Percentiles rank a stretch among this genome's conserved stretches.
phyloP scores from a whole-genome alignment of 2,329 filamentous ascomycete species.

The Cladosporium sp. region DNA sequence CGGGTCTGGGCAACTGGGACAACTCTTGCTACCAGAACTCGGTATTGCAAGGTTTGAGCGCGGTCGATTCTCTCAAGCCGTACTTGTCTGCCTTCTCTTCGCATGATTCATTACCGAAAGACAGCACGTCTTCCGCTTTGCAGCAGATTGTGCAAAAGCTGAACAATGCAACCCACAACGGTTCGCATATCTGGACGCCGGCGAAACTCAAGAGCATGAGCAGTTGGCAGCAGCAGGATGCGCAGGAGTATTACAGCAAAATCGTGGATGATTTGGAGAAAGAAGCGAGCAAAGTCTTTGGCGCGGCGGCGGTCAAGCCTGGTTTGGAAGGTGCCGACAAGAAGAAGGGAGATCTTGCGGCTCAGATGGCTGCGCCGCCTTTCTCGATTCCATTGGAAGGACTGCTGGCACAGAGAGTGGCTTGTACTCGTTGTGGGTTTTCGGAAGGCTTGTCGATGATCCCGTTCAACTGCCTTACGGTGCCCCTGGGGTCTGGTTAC shows the following conservation, averaged over 20 bases:
- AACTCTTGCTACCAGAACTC: slow-evolving; percentile 99
- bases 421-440: slow-evolving; percentile 79
- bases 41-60: slow-evolving; percentile 67
- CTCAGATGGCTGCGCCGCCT: slow-evolving; percentile 28
- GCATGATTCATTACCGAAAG: slow-evolving; percentile 1
- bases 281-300: slow-evolving; percentile 37
- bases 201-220: slow-evolving; percentile 83
- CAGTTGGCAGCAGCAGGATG: slow-evolving; percentile 94
- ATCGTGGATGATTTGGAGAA: slow-evolving; percentile 61
- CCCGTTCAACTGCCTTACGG: slow-evolving; percentile 88
- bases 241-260: slow-evolving; percentile 94
- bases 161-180: slow-evolving; percentile 66
- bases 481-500: slow-evolving; percentile 66
- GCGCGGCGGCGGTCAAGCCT: slow-evolving; percentile 15
- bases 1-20: slow-evolving; percentile 82
- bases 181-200: slow-evolving; percentile 77
- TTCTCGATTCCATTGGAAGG: slow-evolving; percentile 75
- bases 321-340: slow-evolving; percentile 26
- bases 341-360: slow-evolving; percentile 25
- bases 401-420: slow-evolving; percentile 79
- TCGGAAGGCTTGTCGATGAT: slow-evolving; percentile 86
- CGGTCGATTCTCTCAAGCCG: slow-evolving; percentile 63
- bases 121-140: slow-evolving; percentile 44
- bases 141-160: slow-evolving; percentile 65
- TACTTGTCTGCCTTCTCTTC: slow-evolving; percentile 50